Percentiles rank a stretch among this genome's conserved stretches.
phyloP scores from a whole-genome alignment of 2,329 filamentous ascomycete genomes.

The Diaporthe amygdali region DNA sequence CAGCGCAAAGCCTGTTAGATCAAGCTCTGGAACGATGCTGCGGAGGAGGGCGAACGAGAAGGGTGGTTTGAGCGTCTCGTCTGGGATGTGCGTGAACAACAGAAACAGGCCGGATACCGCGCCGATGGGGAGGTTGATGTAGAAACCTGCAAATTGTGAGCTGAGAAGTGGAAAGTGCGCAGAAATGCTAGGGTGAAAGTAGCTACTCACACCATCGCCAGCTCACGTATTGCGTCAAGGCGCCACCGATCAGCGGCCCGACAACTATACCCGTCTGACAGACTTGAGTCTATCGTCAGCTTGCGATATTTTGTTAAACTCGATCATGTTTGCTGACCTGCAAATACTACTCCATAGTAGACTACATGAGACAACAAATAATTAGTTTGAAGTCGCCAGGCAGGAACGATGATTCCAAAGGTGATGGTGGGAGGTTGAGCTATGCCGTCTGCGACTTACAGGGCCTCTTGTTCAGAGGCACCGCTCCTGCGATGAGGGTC shows the following conservation, averaged over 20 bases:
- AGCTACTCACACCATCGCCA: slow-evolving; percentile 48
- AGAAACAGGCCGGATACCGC: slow-evolving; percentile 38
- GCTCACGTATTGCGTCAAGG: slow-evolving; percentile 40
- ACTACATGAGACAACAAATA: background rate
- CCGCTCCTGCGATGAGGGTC: background rate
- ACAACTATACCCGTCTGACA: slow-evolving; percentile 45
- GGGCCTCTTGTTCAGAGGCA: background rate
- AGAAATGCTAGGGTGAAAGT: background rate
- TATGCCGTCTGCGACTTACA: background rate
- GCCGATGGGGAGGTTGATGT: slow-evolving; percentile 47
- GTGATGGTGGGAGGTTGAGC: rapidly evolving
- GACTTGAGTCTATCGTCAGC: slow-evolving; percentile 25
- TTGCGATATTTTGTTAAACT: rapidly evolving
- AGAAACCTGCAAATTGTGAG: slow-evolving; percentile 37
- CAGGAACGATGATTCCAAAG: background rate
- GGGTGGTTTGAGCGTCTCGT: slow-evolving; percentile 34
- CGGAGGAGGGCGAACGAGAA: slow-evolving; percentile 29
- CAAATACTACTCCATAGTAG: background rate
- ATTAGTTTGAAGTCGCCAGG: background rate
- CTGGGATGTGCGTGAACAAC: slow-evolving; percentile 36
- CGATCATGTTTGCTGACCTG: background rate
- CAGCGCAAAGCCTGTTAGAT: slow-evolving; percentile 43
- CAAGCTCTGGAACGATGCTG: slow-evolving; percentile 37
- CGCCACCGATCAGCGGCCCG: slow-evolving; percentile 50
- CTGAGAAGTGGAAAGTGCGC: slow-evolving; percentile 2